Base-by-base conservation (phyloP, 345 rosid genomes). In the Euclidium syriacum region DNA sequence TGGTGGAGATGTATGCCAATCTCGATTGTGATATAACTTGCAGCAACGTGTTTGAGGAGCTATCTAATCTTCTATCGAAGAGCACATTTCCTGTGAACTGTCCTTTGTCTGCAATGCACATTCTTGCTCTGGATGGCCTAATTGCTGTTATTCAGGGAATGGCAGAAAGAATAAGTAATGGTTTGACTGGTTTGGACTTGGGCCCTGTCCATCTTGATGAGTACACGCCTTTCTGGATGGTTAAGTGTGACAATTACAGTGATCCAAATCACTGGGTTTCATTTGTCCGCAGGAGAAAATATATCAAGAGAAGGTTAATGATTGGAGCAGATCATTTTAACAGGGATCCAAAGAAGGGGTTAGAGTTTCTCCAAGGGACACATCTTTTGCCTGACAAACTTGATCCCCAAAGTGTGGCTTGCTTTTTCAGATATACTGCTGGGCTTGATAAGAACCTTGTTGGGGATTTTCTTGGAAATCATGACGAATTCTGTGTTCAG, bases 1-100 rank as follows among this genome's bases (percentile, higher is more conserved):
- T 94, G 99, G 97, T 87, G 77, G 99, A 94, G 83, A 90, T 94
- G 95, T 94, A 90, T 76, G 99, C 97, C 33, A 94, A 94, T 75
- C 78, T 90, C 52, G 99, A 94, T 71, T 94, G 99, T 68, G 99
- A 94, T 77, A 94, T 94, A 77, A 90, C 99, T 67, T 94, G 97
- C 71, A 77, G 95, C 75, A 94, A 90, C 70, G 95, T 94, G 71
- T 94, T 94, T 68, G 99, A 94, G 79, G 99, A 90, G 64, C 90
- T 94, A 17, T 90, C 96, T 50, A 90, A 87, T 76, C 81, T 94
- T 76, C 65, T 90, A 74, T 90, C 99, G 11, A 94, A 84, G 79
- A 94, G 96, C 78, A 95, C 99, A 65, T 94, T 94, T 60, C 99
- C 97, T 4, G 97, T 94, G 72, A 94, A 94, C 72, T 83, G 95